Evolutionary conservation across 225 moss, liverwort and hornwort species (phyloP), one percentile per base, ranked within the genome.

Genomic region (Lunularia cruciata): DNA sequence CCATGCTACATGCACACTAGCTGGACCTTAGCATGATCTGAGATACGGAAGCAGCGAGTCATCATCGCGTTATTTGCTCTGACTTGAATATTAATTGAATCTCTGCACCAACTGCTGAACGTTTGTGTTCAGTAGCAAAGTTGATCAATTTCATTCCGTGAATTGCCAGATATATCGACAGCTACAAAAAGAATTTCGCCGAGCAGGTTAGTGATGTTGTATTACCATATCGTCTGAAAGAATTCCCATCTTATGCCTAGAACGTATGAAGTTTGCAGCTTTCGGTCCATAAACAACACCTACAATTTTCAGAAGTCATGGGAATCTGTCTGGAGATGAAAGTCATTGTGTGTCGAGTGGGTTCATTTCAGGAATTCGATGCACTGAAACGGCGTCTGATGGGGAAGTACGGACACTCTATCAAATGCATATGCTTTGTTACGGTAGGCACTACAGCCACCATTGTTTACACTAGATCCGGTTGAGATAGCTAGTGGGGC

Each of bases 181-280:
- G 96, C 80, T 87, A 90, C 57, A 89, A 85, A 74, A 92, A 87
- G 75, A 90, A 86, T 63, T 96, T 92, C 73, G 92, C 96, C 53
- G 96, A 96, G 75, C 96, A 95, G 92, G 95, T 92, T 37, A 69
- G 65, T 30, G 31, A 2, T n/a, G n/a, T n/a, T n/a, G n/a, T n/a
- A n/a, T n/a, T n/a, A n/a, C n/a, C n/a, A n/a, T n/a, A n/a, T n/a
- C n/a, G n/a, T n/a, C n/a, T 56, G 14, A 27, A 10, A 26, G 0
- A 30, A 51, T 8, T 51, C 51, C 8, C n/a, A 28, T 11, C 0
- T 56, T 56, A 11, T 10, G 9, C 23, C 30, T 27, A 30, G 6
- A 4, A 12, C 27, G 28, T 26, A 27, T 23, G 27, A 56, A 56
- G 25, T 56, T 56, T 28, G 10, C 51, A 51, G 51, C n/a, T 51